A percentile compares a stretch with the other conserved stretches of the same genome.
Evolutionary conservation across 768 basidiomycete genomes (phyloP).

Genomic region (Leucosporidium creatinivorum): DNA sequence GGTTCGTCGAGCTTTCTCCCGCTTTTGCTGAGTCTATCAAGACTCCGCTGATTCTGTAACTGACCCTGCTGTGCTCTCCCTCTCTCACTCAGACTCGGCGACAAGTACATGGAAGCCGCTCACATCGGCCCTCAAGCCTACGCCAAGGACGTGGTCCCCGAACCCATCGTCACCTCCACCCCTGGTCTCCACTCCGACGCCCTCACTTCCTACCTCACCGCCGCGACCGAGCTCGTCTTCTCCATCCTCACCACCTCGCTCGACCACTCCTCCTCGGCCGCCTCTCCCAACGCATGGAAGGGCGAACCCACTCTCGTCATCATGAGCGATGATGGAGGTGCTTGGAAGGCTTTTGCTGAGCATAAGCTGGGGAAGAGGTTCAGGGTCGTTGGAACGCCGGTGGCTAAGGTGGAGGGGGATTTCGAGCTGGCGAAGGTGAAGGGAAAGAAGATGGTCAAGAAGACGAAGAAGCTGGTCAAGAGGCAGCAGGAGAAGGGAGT

Average conservation of each 20-base stretch:
- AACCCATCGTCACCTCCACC: background rate
- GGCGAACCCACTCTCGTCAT: slow-evolving; percentile 11
- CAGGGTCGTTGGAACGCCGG: slow-evolving; percentile 11
- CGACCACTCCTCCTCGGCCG: background rate
- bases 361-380: slow-evolving; percentile 11
- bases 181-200: slow-evolving; percentile 8
- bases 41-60: too few relatives aligned
- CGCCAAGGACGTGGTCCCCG: background rate
- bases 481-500: background rate
- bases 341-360: slow-evolving; percentile 8
- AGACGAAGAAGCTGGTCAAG: too few relatives aligned
- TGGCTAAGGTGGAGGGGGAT: background rate
- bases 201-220: slow-evolving; percentile 16
- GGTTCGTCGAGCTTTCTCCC: background rate
- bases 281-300: background rate
- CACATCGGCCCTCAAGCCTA: slow-evolving; percentile 11
- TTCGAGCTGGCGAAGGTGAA: background rate
- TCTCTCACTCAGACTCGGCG: slow-evolving; percentile 16
- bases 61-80: too few relatives aligned
- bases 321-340: slow-evolving; percentile 24
- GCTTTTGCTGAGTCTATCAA: too few relatives aligned
- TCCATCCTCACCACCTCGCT: slow-evolving; percentile 1
- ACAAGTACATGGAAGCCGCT: slow-evolving; percentile 27
- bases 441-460: too few relatives aligned
- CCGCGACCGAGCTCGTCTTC: slow-evolving; percentile 16